Percentiles rank a stretch among this genome's conserved stretches.
phyloP scores from a whole-genome alignment of 495 filamentous ascomycete species.

The Cudoniella acicularis region DNA sequence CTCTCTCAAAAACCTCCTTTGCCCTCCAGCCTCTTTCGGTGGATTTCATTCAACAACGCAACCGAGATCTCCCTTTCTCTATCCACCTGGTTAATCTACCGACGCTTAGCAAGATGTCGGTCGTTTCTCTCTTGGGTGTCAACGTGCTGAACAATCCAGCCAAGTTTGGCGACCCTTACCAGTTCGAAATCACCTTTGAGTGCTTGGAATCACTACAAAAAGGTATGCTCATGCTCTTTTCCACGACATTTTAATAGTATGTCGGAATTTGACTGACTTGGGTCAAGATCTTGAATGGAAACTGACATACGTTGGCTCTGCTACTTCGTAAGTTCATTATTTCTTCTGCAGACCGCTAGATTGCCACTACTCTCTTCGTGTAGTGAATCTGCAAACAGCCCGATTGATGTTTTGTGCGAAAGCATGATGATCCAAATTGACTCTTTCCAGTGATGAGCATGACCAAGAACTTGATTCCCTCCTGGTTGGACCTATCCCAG shows the following conservation, averaged over 20 bases:
- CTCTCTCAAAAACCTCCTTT: neutral
- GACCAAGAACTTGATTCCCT: slow-evolving; percentile 97
- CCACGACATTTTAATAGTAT: too few species aligned
- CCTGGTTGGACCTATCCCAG: slow-evolving; percentile 91
- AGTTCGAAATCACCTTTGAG: slow-evolving; percentile 98
- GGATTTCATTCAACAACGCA: neutral
- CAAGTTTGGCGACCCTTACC: slow-evolving; percentile 79
- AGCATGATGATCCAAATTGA: too few species aligned
- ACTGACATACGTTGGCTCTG: slow-evolving; percentile 96
- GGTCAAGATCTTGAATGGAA: slow-evolving; percentile 99
- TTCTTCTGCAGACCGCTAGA: neutral
- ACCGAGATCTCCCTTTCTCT: neutral
- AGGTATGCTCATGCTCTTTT: slow-evolving; percentile 47
- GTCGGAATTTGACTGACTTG: too few species aligned
- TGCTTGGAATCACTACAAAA: slow-evolving; percentile 91
- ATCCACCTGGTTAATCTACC: neutral
- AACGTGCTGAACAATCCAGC: slow-evolving; percentile 96
- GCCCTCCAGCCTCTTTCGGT: neutral
- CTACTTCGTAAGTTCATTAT: slow-evolving; percentile 72
- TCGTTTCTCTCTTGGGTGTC: slow-evolving; percentile 92
- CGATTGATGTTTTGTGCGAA: too few species aligned
- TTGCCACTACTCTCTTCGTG: slow-evolving; percentile 15
- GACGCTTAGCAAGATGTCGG: slow-evolving; percentile 71
- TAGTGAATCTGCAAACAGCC: too few species aligned
- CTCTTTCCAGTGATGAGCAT: slow-evolving; percentile 70